Percentiles rank a stretch among this genome's conserved stretches.
Evolutionary conservation across 2,329 filamentous ascomycete genomes (phyloP).

Genomic region (Sporothrix globosa): DNA sequence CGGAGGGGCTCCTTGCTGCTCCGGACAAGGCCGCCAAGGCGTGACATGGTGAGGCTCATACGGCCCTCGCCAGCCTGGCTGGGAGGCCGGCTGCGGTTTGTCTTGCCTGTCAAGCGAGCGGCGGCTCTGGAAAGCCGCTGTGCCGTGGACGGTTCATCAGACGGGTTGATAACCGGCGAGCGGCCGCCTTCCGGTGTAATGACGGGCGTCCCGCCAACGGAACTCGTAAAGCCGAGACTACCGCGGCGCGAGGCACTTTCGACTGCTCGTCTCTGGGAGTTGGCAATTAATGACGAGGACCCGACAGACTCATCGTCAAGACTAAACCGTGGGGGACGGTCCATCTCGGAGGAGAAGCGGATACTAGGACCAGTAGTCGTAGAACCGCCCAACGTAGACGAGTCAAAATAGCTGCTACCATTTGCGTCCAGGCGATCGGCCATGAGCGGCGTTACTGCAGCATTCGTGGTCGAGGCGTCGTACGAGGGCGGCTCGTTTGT

Average conservation of each 20-base stretch:
- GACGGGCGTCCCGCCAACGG: slow-evolving; percentile 45
- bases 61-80: slow-evolving; percentile 63
- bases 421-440: slow-evolving; percentile 36
- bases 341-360: slow-evolving; percentile 60
- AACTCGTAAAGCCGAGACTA: slow-evolving; percentile 56
- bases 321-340: slow-evolving; percentile 54
- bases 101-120: slow-evolving; percentile 53
- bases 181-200: slow-evolving; percentile 43
- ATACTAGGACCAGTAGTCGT: slow-evolving; percentile 52
- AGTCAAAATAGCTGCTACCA: slow-evolving; percentile 52
- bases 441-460: slow-evolving; percentile 44
- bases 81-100: slow-evolving; percentile 56
- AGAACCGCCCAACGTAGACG: slow-evolving; percentile 42
- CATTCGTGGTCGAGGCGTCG: slow-evolving; percentile 53
- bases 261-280: slow-evolving; percentile 41
- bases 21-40: slow-evolving; percentile 57
- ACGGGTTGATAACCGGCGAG: slow-evolving; percentile 41
- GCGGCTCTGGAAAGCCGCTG: slow-evolving; percentile 62
- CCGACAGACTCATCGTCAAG: slow-evolving; percentile 49
- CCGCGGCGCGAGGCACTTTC: slow-evolving; percentile 51
- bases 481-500: slow-evolving; percentile 63
- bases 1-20: slow-evolving; percentile 55
- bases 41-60: slow-evolving; percentile 60
- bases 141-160: slow-evolving; percentile 56
- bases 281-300: slow-evolving; percentile 27